phyloP scores from a whole-genome alignment of 805 yeast genomes.

The Citeromyces nyonsensis region DNA sequence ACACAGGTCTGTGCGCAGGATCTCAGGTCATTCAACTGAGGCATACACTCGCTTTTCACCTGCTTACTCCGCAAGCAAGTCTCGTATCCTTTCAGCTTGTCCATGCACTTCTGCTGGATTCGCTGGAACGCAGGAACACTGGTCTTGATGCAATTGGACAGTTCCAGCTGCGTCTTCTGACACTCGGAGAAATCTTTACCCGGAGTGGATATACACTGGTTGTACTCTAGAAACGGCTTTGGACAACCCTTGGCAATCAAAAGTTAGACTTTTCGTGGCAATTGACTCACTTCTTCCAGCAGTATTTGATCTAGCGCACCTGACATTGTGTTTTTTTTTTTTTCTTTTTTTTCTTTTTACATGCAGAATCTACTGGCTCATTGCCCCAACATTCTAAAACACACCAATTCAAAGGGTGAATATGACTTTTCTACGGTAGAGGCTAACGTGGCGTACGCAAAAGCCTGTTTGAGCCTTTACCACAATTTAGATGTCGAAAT shows the following conservation, averaged over 20 bases:
- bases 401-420: background rate
- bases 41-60: conserved; percentile 32
- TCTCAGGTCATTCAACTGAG: conserved; percentile 38
- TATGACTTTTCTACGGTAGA: conserved; percentile 4
- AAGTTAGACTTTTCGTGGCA: background rate
- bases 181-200: conserved; percentile 40
- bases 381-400: too few species aligned
- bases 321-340: conserved; percentile 16
- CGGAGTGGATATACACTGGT: conserved; percentile 45
- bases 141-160: conserved; percentile 47
- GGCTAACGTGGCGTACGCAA: background rate
- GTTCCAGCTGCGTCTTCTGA: conserved; percentile 32
- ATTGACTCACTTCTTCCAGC: conserved; percentile 43
- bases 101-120: conserved; percentile 48
- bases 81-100: conserved; percentile 46
- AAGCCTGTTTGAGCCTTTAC: background rate
- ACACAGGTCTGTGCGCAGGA: conserved; percentile 24
- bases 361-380: too few species aligned
- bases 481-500: conserved; percentile 10
- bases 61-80: conserved; percentile 36
- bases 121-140: conserved; percentile 58
- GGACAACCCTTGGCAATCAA: conserved; percentile 64
- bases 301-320: conserved; percentile 52
- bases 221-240: conserved; percentile 53
- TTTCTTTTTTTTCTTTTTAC: background rate